Evolutionary conservation across 192 early-diverging fungal genomes (phyloP), one percentile per base, ranked within the genome.

Genomic region (Backusella luteola): DNA sequence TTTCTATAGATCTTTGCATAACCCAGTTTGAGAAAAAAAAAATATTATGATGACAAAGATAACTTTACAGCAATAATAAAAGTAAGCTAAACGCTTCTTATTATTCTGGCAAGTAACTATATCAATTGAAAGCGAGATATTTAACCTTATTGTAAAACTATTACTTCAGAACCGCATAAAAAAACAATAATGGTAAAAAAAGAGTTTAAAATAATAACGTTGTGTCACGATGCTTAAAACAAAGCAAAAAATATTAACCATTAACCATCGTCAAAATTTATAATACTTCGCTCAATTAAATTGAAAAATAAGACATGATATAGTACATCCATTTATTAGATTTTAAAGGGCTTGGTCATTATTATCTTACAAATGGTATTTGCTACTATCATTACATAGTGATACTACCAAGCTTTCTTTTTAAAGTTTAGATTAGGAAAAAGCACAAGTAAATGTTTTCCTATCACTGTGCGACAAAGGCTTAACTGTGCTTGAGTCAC

Each of bases 341-440:
- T 29, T 63, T 29, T 9, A 4, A 63, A 29, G 23, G 26, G 14
- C 3, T 29, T 12, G 0, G 8, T 39, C 38, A 29, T 29, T 29
- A 63, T 9, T 29, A 29, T 63, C 21, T 39, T 39, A 11, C 38
- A 11, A 63, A 21, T 14, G 29, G 6, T 63, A 29, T 29, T 26
- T 26, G 12, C 21, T 14, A 63, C 29, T 49, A 12, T 11, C 29
- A 23, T 63, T 3, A 56, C 0, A 63, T 29, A 26, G 23, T 6
- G 15, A 49, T 29, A 4, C 12, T 26, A 63, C 12, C 56, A 29
- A 63, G 53, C 42, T 17, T 59, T 59, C 26, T 23, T 59, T 59
- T 63, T 56, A 56, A 59, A 29, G 56, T 63, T 63, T 63, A 63
- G 56, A 63, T 63, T 63, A 29, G 4, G 19, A 49, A 63, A 59